phyloP scores from a whole-genome alignment of 192 early-diverging fungal genomes.

The Allomyces javanicus region DNA sequence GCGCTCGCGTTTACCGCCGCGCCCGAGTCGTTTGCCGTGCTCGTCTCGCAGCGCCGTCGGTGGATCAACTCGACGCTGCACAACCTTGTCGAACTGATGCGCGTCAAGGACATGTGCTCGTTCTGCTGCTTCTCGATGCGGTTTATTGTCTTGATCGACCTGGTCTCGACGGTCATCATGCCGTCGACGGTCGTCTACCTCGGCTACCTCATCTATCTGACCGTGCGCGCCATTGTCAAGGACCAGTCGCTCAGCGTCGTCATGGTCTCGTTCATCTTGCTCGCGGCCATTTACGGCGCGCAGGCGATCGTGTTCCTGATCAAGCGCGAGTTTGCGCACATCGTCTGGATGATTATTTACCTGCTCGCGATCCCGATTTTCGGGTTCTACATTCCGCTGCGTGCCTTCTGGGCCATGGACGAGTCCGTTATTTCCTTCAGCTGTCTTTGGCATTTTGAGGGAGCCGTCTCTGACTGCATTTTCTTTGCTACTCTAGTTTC shows the following conservation, averaged over 20 bases:
- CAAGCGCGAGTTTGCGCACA: constrained; percentile 73
- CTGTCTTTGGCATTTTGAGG: no score
- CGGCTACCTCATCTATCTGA: constrained; percentile 55
- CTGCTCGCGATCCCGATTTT: constrained; percentile 33
- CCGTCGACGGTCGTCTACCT: constrained; percentile 79
- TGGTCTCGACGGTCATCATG: constrained; percentile 81
- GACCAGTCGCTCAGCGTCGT: constrained; percentile 64
- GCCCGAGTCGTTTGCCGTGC: constrained; percentile 77
- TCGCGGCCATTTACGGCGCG: constrained; percentile 73
- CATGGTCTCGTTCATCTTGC: constrained; percentile 57
- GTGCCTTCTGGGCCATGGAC: constrained; percentile 43
- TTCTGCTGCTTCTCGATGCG: constrained; percentile 96
- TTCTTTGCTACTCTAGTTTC: no score
- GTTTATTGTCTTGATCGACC: constrained; percentile 84
- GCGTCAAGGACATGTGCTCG: constrained; percentile 85
- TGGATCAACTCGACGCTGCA: constrained; percentile 99
- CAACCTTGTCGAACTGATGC: constrained; percentile 85
- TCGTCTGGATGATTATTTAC: constrained; percentile 92
- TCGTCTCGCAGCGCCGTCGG: constrained; percentile 93
- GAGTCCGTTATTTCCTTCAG: constrained; percentile 9
- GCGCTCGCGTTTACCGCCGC: constrained; percentile 85
- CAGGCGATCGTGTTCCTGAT: constrained; percentile 68
- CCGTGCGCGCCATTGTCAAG: constrained; percentile 37
- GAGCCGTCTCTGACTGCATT: no score
- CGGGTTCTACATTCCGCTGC: constrained; percentile 28